Percentiles rank a stretch among this genome's conserved stretches.
These are phyloP conservation scores for Tylopilus sp. DNA, from an alignment of 1,284 basidiomycete genomes.

Conservation along the genomic window DNA sequence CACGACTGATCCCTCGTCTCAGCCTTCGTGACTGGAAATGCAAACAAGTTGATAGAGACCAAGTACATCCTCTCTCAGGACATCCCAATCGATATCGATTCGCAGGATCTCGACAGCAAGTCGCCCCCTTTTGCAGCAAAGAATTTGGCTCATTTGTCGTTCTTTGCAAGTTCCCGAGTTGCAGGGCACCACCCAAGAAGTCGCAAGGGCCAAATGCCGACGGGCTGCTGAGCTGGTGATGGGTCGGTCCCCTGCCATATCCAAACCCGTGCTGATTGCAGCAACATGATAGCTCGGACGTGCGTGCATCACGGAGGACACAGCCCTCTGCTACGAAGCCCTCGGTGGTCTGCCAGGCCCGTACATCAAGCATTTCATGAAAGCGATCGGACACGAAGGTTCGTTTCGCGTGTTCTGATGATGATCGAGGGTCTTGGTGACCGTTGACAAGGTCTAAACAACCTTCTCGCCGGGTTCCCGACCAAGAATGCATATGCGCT, in stretches of 20 bases:
- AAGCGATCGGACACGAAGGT: conserved; percentile 69
- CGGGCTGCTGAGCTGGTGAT: conserved; percentile 76
- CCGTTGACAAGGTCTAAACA: conserved; percentile 66
- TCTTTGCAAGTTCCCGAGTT: conserved; percentile 75
- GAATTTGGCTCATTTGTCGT: background rate
- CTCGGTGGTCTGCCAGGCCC: conserved; percentile 90
- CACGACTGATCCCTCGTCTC: conserved; percentile 3
- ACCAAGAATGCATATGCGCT: conserved; percentile 82
- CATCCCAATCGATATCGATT: conserved; percentile 59
- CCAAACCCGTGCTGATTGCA: background rate
- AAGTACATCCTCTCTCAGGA: conserved; percentile 66
- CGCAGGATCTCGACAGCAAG: conserved; percentile 66
- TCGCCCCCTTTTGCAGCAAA: conserved; percentile 21
- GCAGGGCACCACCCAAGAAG: conserved; percentile 88
- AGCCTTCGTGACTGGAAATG: conserved; percentile 95
- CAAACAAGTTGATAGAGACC: conserved; percentile 90
- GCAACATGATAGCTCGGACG: conserved; percentile 53
- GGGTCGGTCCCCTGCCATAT: conserved; percentile 1
- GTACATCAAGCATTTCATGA: conserved; percentile 93
- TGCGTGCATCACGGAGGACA: conserved; percentile 96
- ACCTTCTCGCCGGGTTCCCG: conserved; percentile 78
- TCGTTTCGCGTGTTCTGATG: conserved; percentile 19
- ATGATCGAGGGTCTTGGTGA: background rate
- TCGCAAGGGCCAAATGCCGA: conserved; percentile 84
- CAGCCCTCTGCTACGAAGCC: conserved; percentile 87